Base-by-base conservation (phyloP, 768 basidiomycete genomes). In the Pisolithus tinctorius region DNA sequence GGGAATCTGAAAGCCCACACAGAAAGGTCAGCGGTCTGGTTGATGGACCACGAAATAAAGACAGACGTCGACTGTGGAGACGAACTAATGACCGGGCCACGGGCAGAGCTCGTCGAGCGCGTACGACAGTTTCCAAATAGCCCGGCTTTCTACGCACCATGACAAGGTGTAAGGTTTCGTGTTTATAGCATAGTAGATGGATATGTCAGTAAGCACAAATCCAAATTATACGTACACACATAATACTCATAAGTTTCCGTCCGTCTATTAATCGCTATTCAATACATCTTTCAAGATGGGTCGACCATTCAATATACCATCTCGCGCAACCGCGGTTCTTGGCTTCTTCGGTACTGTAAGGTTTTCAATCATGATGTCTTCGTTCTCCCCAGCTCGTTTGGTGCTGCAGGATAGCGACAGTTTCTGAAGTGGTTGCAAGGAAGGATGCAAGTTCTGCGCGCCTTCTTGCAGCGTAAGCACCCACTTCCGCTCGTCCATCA, bases 401-500 rank as follows among this genome's bases (percentile, higher is more conserved):
- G 49, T 38, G 8, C 31, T 40, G n/a, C 13, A 34, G 17, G 40
- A 43, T 38, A 16, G 10, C 8, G 31, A 20, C 14, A 6, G 31
- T 8, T 53, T 38, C 45, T 26, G 49, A 2, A 58, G 62, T 0
- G 60, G 49, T 52, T 57, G 54, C 44, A 69, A 36, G 36, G 63
- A 66, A 16, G 67, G 63, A 65, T 89, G 87, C 51, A 75, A 56
- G 26, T 49, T 55, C 53, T 88, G 75, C 1, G 88, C 84, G 11
- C 72, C 71, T 4, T 70, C 57, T 0, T 75, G 78, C 45, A 96
- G 71, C 10, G 58, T 55, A 41, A 87, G 67, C 29, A 90, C 78
- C 96, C 96, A 97, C 0, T 71, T 69, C 47, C 74, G 76, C 26
- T 63, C 71, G 9, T 88, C 78, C 81, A 96, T 85, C 45, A 97